phyloP scores from a whole-genome alignment of 2,329 filamentous ascomycete genomes.

The Aspergillus neotritici region DNA sequence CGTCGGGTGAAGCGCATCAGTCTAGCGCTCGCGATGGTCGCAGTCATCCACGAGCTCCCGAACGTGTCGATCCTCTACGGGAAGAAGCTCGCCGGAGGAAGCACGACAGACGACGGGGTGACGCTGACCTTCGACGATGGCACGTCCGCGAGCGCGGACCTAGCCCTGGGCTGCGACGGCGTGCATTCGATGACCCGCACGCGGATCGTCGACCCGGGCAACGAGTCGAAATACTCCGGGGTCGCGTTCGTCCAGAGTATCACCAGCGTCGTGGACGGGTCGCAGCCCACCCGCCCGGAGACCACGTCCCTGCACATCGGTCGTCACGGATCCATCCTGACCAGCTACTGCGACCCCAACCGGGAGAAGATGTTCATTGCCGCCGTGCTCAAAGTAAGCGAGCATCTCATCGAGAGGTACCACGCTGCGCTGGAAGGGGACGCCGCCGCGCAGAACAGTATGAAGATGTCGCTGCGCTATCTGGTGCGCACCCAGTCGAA shows the following conservation, averaged over 20 bases:
- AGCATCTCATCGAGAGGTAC: slow-evolving; percentile 21
- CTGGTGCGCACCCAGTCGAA: slow-evolving; percentile 31
- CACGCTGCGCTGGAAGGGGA: slow-evolving; percentile 19
- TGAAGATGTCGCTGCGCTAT: slow-evolving; percentile 27
- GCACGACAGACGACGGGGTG: slow-evolving; percentile 14
- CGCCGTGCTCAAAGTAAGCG: slow-evolving; percentile 31
- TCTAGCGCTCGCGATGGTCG: slow-evolving; percentile 30
- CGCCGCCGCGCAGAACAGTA: slow-evolving; percentile 22
- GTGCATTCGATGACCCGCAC: slow-evolving; percentile 35
- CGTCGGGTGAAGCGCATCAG: slow-evolving; percentile 28
- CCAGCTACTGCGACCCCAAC: slow-evolving; percentile 29
- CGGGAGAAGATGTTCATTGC: slow-evolving; percentile 32
- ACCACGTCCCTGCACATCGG: slow-evolving; percentile 31
- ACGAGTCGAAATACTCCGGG: slow-evolving; percentile 35
- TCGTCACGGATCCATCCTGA: slow-evolving; percentile 32
- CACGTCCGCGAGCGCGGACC: slow-evolving; percentile 26
- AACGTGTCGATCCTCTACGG: slow-evolving; percentile 4
- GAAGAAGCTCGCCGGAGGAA: slow-evolving; percentile 8
- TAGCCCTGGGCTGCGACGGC: slow-evolving; percentile 38
- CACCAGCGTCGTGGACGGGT: slow-evolving; percentile 17
- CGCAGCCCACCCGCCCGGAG: slow-evolving; percentile 16
- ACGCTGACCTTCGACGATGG: slow-evolving; percentile 29
- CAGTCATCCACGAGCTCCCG: slow-evolving; percentile 18
- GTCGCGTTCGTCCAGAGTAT: slow-evolving; percentile 36
- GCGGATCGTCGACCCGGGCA: slow-evolving; percentile 30